A percentile compares a stretch with the other conserved stretches of the same genome.
Conservation (phyloP, 768 basidiomycete genomes). For the Botryobasidium botryosum region DNA sequence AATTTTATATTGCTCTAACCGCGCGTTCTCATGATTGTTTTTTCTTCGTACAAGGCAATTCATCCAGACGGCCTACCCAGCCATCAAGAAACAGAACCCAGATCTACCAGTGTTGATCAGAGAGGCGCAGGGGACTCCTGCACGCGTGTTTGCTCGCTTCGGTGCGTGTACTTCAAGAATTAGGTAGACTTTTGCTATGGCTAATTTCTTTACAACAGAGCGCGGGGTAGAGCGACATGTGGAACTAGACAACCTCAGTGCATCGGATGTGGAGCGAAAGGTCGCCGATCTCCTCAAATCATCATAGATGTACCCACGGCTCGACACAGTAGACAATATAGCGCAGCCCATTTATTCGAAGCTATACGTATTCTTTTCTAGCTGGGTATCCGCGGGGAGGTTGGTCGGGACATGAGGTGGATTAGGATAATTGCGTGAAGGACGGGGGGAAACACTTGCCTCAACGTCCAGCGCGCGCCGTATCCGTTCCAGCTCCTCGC, state of each 20-base stretch:
- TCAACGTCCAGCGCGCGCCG: slow-evolving; percentile 56
- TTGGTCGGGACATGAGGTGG: neutral
- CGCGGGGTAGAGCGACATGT: slow-evolving; percentile 66
- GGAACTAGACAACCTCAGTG: slow-evolving; percentile 59
- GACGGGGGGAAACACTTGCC: slow-evolving; percentile 26
- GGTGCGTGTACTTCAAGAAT: slow-evolving; percentile 34
- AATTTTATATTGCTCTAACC: neutral
- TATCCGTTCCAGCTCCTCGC: slow-evolving; percentile 63
- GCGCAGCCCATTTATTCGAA: neutral
- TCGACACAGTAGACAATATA: no score
- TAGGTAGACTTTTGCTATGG: neutral
- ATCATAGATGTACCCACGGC: neutral
- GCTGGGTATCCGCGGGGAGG: slow-evolving; percentile 23
- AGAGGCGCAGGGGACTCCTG: slow-evolving; percentile 63
- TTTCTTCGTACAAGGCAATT: slow-evolving; percentile 76
- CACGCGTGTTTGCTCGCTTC: slow-evolving; percentile 70
- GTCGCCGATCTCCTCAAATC: slow-evolving; percentile 39
- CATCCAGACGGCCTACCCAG: slow-evolving; percentile 53
- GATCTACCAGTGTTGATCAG: slow-evolving; percentile 73
- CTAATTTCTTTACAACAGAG: slow-evolving; percentile 29
- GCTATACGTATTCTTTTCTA: slow-evolving; percentile 71
- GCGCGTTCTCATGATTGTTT: neutral
- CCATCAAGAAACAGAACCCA: slow-evolving; percentile 68
- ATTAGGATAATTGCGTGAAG: neutral
- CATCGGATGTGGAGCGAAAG: slow-evolving; percentile 52